These are phyloP conservation scores for Epichloe gansuensis DNA, from an alignment of 2,329 filamentous ascomycete genomes.

Conservation along the genomic window DNA sequence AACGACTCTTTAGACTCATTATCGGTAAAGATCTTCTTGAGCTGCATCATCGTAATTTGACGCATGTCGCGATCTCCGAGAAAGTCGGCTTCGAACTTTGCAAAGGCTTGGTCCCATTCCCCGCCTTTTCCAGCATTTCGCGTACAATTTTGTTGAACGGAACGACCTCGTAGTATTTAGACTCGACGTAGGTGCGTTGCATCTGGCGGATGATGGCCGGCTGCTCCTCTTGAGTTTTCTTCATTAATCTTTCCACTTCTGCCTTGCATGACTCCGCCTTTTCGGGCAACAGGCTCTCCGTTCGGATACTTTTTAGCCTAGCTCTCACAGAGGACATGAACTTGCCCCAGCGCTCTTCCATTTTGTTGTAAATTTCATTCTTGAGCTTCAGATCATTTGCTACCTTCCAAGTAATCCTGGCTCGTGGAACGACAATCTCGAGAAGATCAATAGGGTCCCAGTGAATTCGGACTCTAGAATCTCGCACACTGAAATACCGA, in stretches of 20 bases:
- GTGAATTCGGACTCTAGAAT: conserved; percentile 77
- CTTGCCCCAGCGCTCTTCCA: conserved; percentile 68
- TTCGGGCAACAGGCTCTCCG: conserved; percentile 81
- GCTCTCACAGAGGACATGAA: conserved; percentile 83
- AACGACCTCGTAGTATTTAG: conserved; percentile 93
- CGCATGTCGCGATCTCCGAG: conserved; percentile 95
- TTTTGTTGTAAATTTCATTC: conserved; percentile 76
- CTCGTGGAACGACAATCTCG: conserved; percentile 84
- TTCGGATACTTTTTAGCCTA: conserved; percentile 76
- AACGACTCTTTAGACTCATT: conserved; percentile 72
- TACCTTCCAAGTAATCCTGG: conserved; percentile 93
- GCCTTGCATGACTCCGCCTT: conserved; percentile 70
- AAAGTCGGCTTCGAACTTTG: conserved; percentile 84
- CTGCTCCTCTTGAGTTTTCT: conserved; percentile 77
- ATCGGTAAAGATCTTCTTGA: conserved; percentile 91
- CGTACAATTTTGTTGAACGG: conserved; percentile 82
- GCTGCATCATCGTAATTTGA: conserved; percentile 77
- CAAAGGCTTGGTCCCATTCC: conserved; percentile 85
- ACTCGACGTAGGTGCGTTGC: conserved; percentile 83
- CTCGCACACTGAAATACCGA: conserved; percentile 80
- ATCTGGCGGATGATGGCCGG: conserved; percentile 60
- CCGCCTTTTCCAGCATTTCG: conserved; percentile 84
- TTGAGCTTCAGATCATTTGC: conserved; percentile 86
- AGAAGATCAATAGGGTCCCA: conserved; percentile 88
- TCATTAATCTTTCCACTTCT: conserved; percentile 67